Base-by-base conservation (phyloP, 495 filamentous ascomycete genomes). In the Collariella sp. region DNA sequence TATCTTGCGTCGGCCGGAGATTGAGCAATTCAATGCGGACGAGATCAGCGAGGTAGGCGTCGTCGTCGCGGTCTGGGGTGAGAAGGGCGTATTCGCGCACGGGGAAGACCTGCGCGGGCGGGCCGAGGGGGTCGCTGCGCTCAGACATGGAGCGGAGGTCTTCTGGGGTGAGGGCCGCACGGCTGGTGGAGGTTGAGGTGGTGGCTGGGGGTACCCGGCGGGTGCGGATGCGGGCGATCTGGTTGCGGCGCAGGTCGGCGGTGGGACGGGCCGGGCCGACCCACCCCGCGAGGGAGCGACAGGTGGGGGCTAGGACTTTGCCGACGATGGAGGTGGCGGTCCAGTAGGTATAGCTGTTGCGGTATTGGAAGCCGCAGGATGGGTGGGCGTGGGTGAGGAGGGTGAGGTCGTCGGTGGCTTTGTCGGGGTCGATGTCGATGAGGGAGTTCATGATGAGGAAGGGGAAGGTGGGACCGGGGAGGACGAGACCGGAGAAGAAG, bases 231-330 rank as follows among this genome's bases (percentile, higher is more conserved):
- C 79, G 73, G 3, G 83, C 81, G 54, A 84, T 82, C 62, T 87
- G 79, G 1, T 75, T 79, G 16, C 79, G 78, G 44, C 67, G 71
- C 22, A 88, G 75, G 58, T 87, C 83, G 4, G 68, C 62, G 7
- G 79, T 79, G 12, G 80, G 81, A 7, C 77, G 74, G 34, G 82
- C 84, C 16, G 85, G 85, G 0, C 85, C 85, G 39, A 87, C 70
- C 85, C 85, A 88, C 35, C 74, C 78, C 12, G 81, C 83, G 20
- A 88, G 79, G 50, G 83, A 76, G 23, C 78, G 79, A 62, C 85
- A 86, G 18, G 84, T 84, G 51, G 84, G 86, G 3, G 84, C 87
- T 7, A 96, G 81, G 22, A 87, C 83, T 62, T 87, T 87, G 20
- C 84, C 85, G 7, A 87, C 81, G 54, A 88, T 83, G 57, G 74